Conservation (phyloP, 2,329 filamentous ascomycete genomes). For the Penicillium concentricum region DNA sequence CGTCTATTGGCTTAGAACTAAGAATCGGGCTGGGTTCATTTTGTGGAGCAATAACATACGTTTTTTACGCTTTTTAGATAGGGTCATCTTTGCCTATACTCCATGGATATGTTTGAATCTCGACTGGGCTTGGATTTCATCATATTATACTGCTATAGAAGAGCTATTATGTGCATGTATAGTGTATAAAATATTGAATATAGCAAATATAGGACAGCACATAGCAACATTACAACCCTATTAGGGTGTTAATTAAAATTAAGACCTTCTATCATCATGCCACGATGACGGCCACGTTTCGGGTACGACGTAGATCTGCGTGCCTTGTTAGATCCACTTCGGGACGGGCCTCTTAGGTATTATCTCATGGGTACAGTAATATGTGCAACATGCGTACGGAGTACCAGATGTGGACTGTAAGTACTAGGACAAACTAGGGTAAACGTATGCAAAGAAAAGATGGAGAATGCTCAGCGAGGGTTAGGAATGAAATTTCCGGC, state of each 20-base stretch:
- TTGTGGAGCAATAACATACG: constrained; percentile 7
- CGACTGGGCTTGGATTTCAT: neutral
- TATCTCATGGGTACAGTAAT: constrained; percentile 18
- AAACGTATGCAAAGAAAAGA: neutral
- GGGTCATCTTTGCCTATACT: neutral
- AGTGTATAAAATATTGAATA: neutral
- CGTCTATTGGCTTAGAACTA: neutral
- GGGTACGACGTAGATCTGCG: constrained; percentile 8
- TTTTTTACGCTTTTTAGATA: constrained; percentile 2
- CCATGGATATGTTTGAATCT: neutral
- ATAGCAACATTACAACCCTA: neutral
- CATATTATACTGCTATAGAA: neutral
- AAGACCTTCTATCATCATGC: neutral
- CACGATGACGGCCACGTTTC: constrained; percentile 9
- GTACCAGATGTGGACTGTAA: neutral
- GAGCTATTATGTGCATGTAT: neutral
- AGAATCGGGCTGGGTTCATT: neutral
- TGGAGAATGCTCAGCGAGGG: neutral
- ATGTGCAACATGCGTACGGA: neutral
- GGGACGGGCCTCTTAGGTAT: constrained; percentile 18
- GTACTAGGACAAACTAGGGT: neutral
- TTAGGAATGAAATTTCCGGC: constrained; percentile 17
- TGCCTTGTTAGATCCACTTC: constrained; percentile 12
- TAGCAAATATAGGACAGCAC: neutral
- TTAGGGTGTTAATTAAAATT: neutral